Percentiles rank a stretch among this genome's conserved stretches.
Evolutionary conservation across 1,284 basidiomycete species (phyloP).

Genomic region (Laetiporus sulphureus): DNA sequence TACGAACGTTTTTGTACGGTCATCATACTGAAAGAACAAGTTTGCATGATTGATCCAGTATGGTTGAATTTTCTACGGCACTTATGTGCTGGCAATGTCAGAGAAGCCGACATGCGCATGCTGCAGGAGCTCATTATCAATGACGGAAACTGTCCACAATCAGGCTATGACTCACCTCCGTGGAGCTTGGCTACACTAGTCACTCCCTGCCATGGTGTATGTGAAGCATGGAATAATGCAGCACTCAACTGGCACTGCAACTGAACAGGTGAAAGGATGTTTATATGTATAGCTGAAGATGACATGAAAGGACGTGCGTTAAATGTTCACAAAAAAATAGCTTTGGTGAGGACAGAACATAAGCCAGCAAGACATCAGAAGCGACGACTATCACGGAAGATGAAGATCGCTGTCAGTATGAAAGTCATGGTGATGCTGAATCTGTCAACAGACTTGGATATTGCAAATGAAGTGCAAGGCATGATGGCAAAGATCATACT

Average conservation of each 20-base stretch:
- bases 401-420: slow-evolving; percentile 35
- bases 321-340: background rate
- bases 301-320: background rate
- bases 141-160: background rate
- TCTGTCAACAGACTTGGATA: slow-evolving; percentile 33
- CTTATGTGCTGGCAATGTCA: slow-evolving; percentile 1
- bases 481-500: slow-evolving; percentile 30
- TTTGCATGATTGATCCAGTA: slow-evolving; percentile 23
- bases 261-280: background rate
- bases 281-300: slow-evolving; percentile 2
- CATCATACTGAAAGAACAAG: slow-evolving; percentile 30
- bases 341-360: background rate
- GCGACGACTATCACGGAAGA: background rate
- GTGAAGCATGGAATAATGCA: slow-evolving; percentile 1
- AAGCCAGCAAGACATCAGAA: background rate
- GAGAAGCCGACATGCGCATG: slow-evolving; percentile 1
- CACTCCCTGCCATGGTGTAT: slow-evolving; percentile 3
- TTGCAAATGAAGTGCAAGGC: slow-evolving; percentile 32
- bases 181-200: slow-evolving; percentile 2
- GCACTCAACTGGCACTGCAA: background rate
- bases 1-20: slow-evolving; percentile 32
- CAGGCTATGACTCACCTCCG: background rate
- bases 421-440: slow-evolving; percentile 36
- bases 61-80: slow-evolving; percentile 30
- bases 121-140: background rate